These are phyloP conservation scores for Fusarium sp. DNA, from an alignment of 2,329 filamentous ascomycete species.

Conservation along the genomic window DNA sequence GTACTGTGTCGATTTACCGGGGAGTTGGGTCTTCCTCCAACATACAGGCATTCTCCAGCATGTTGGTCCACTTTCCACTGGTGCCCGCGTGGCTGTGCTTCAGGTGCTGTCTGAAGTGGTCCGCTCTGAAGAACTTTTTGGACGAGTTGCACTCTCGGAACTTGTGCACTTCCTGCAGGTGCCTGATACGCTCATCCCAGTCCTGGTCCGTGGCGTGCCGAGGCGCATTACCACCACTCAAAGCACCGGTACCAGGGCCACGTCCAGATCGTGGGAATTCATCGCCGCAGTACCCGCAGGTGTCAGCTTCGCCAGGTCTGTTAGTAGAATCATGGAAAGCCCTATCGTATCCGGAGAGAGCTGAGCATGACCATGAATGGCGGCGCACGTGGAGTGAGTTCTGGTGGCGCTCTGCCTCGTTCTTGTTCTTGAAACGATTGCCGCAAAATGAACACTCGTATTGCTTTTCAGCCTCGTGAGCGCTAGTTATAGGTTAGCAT, in stretches of 20 bases:
- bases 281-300: constrained; percentile 94
- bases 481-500: constrained; percentile 60
- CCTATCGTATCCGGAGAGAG: constrained; percentile 78
- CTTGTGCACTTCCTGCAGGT: constrained; percentile 92
- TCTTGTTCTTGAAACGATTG: constrained; percentile 99
- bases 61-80: constrained; percentile 98
- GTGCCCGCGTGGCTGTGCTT: constrained; percentile 97
- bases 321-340: constrained; percentile 86
- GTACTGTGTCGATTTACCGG: constrained; percentile 38
- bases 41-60: constrained; percentile 97
- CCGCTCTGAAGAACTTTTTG: constrained; percentile 97
- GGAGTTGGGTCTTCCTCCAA: constrained; percentile 75
- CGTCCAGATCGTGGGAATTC: constrained; percentile 75
- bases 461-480: constrained; percentile 94
- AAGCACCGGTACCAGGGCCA: constrained; percentile 47
- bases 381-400: constrained; percentile 92
- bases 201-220: constrained; percentile 77
- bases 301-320: constrained; percentile 75
- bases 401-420: constrained; percentile 95
- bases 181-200: constrained; percentile 87
- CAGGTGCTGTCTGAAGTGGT: constrained; percentile 97
- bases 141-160: constrained; percentile 98
- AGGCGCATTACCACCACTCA: constrained; percentile 50
- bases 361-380: constrained; percentile 97
- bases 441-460: constrained; percentile 93